Conservation (phyloP, 2,329 filamentous ascomycete genomes). For the Blastomyces gilchristii region DNA sequence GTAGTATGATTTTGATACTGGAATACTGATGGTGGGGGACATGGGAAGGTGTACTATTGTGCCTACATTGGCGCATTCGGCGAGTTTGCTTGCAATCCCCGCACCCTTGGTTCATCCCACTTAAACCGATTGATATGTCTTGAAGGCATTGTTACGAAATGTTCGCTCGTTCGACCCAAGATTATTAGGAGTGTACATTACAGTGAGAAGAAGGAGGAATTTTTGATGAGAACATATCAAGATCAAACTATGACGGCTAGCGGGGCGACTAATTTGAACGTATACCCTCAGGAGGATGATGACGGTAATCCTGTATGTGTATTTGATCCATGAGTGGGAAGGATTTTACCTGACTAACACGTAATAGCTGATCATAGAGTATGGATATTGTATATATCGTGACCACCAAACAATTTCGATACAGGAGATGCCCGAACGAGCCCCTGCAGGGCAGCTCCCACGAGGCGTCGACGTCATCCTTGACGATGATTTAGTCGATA, state of each 20-base stretch:
- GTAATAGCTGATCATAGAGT: constrained; percentile 68
- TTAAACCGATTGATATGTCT: constrained; percentile 96
- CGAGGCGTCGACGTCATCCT: constrained; percentile 92
- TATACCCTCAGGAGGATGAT: constrained; percentile 89
- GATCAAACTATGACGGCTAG: constrained; percentile 95
- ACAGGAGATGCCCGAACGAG: constrained; percentile 97
- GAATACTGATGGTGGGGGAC: not conserved
- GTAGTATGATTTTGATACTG: not conserved
- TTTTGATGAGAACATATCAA: constrained; percentile 80
- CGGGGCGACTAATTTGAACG: constrained; percentile 75
- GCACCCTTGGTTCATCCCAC: constrained; percentile 78
- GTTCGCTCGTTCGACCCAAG: constrained; percentile 89
- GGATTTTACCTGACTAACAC: not conserved
- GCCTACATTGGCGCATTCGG: constrained; percentile 96
- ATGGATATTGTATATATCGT: constrained; percentile 88
- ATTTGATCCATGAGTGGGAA: constrained; percentile 2
- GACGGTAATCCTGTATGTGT: constrained; percentile 65
- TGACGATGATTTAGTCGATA: constrained; percentile 92
- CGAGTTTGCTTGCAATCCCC: constrained; percentile 85
- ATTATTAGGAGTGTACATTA: constrained; percentile 98
- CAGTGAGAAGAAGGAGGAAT: constrained; percentile 75
- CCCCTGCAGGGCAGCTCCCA: constrained; percentile 87
- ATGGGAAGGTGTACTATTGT: constrained; percentile 67
- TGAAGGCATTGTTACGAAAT: constrained; percentile 94
- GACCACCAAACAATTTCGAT: constrained; percentile 98